Evolutionary conservation across 2,329 filamentous ascomycete species (phyloP), one percentile per base, ranked within the genome.

Genomic region (Cordyceps tenuipes): DNA sequence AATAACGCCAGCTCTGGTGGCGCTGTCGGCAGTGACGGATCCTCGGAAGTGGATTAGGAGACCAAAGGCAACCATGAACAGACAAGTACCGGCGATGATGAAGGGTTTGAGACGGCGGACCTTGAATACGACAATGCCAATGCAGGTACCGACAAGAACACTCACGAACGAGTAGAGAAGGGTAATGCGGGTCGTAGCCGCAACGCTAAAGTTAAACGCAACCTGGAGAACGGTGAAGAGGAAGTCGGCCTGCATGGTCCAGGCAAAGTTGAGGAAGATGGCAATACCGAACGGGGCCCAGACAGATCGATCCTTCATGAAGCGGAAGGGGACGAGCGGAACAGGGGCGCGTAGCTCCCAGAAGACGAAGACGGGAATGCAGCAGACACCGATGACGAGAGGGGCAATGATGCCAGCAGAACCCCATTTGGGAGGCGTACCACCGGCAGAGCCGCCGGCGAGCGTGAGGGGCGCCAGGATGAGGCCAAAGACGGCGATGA

Each of bases 51-150:
- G 76, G 66, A 87, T 86, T 19, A 88, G 74, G 1, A 88, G 76
- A 10, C 84, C 85, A 63, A 86, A 87, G 0, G 84, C 83, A n/a
- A 85, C 81, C 66, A 84, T 75, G 73, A 84, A 87, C 2, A 87
- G 74, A 9, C 74, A 70, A 1, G 83, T 86, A 39, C 85, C 85
- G 31, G 72, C 71, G 44, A 87, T 70, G 66, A 87, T 86, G 69
- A 88, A 85, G n/a, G 76, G 68, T 67, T 88, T 88, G 67, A 87
- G 77, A 26, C 80, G 81, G 57, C 82, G 79, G 26, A 85, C 75
- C 59, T 76, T 77, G 72, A 76, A 79, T 44, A 87, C 79, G 36
- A 87, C 69, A 13, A 84, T 66, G 5, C 84, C 84, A 17, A 85
- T 73, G 50, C 82, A 66, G 49, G 79, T 75, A 31, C 85, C 85